Percentiles rank a stretch among this genome's conserved stretches.
Conservation (phyloP, 768 basidiomycete genomes). For the Leccinum arenicola region DNA sequence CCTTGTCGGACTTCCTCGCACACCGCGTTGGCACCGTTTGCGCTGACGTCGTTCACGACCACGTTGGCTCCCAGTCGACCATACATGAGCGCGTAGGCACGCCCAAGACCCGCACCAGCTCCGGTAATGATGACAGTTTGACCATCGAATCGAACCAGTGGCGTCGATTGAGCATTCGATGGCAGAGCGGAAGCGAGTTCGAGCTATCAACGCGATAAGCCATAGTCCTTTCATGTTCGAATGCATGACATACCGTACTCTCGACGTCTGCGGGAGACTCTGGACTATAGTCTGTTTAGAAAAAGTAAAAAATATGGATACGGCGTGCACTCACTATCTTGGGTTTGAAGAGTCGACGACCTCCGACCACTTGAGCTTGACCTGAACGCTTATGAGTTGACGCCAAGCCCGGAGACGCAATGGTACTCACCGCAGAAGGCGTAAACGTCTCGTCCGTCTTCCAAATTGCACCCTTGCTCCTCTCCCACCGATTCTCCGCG, state of each 20-base stretch:
- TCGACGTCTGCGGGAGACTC: slow-evolving; percentile 61
- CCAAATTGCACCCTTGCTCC: slow-evolving; percentile 84
- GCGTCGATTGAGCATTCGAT: slow-evolving; percentile 64
- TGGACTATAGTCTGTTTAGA: slow-evolving; percentile 48
- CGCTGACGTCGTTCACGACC: slow-evolving; percentile 92
- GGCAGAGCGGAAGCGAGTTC: slow-evolving; percentile 61
- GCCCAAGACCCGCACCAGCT: slow-evolving; percentile 91
- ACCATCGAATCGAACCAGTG: slow-evolving; percentile 77
- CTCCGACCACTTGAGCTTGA: slow-evolving; percentile 81
- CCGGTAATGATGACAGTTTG: slow-evolving; percentile 95
- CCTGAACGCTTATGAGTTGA: slow-evolving; percentile 37
- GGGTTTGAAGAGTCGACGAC: slow-evolving; percentile 76
- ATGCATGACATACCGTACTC: slow-evolving; percentile 39
- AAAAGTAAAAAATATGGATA: background rate
- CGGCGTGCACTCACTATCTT: slow-evolving; percentile 50
- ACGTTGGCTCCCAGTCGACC: slow-evolving; percentile 93
- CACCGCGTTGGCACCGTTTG: slow-evolving; percentile 78
- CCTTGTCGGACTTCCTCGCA: slow-evolving; percentile 85
- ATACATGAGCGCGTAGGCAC: slow-evolving; percentile 90
- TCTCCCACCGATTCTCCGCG: slow-evolving; percentile 91
- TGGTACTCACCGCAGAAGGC: slow-evolving; percentile 75
- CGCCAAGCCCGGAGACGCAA: background rate
- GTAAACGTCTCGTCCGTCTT: slow-evolving; percentile 89
- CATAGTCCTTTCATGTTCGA: background rate
- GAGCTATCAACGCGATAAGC: slow-evolving; percentile 41